Evolutionary conservation across 73 alveolate species (phyloP), one percentile per base, ranked within the genome.

Genomic region (Paramecium sonneborni): DNA sequence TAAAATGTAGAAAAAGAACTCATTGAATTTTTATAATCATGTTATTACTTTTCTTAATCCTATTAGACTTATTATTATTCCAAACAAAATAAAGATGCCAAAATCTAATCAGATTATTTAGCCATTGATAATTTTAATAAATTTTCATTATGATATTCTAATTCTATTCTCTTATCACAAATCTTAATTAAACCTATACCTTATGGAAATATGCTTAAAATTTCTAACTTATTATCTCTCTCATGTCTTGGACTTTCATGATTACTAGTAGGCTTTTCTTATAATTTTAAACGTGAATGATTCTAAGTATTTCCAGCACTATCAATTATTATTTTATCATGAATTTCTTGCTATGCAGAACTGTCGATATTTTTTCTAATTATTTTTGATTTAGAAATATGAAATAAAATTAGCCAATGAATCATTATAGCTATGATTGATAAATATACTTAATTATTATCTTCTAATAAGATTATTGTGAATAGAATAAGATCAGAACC

Each of bases 1-100:
- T 79, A 34, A 79, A 79, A 79, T 3, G 76, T 79, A 46, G 69
- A 43, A 44, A 79, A 79, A 11, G 90, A 79, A 44, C 90, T 79
- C 48, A 79, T 79, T 0, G 90, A 79, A 44, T 38, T 41, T 46
- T 79, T 79, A 24, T 23, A 30, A 21, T 79, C 74, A 26, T 20
- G 6, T 79, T 32, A 44, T 41, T 46, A 0, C 56, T 46, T 23
- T 9, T 79, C 21, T 79, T 21, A 30, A 38, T 28, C 44, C 18
- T 32, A 58, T n/a, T 23, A 15, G 1, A 72, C 11, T 7, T 20
- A 26, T 24, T 44, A 41, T 41, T 79, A 14, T 11, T 44, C 90
- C 43, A 44, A 79, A 74, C 38, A 12, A 74, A 34, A 34, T 5
- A 74, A 18, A 23, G 35, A 8, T 20, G 12, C 1, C n/a, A 79